Evolutionary conservation across 495 filamentous ascomycete species (phyloP), one percentile per base, ranked within the genome.

Genomic region (Penicillium robsamsonii): DNA sequence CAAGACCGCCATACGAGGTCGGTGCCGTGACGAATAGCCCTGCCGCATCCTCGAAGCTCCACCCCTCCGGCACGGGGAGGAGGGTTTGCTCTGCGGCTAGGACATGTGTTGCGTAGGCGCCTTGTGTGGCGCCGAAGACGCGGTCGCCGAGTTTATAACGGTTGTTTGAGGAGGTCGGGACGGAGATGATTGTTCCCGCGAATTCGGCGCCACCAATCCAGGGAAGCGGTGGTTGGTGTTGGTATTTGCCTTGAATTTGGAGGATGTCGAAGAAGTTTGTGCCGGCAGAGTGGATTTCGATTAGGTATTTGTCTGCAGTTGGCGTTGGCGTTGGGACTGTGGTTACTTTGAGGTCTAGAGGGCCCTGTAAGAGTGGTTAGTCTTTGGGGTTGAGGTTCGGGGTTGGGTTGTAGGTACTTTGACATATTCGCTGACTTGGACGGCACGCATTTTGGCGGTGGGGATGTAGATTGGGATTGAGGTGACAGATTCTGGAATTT

Each of bases 241-340:
- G 84, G 74, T 86, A 87, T 78, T 75, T 91, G 45, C 91, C 92
- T 59, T 85, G 85, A 67, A 95, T 92, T 63, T 96, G 91, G 50
- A 96, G 80, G 53, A 92, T 85, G 68, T 97, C 93, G 77, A 96
- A 97, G 84, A 96, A 97, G 75, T 97, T 97, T 61, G 90, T 87
- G 25, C 90, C 92, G 10, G 87, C 79, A 44, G 93, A 92, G 73
- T 92, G 90, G 67, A 97, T 87, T 69, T 85, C 82, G 70, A 97
- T 87, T 57, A 95, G 81, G 73, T 97, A 97, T 77, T 96, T 83
- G 66, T 87, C 79, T 41, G 82, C 60, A 3, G 72, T 70, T 1
- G 91, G 90, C 18, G 70, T 74, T 7, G 90, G 93, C 35, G 87
- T 85, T 38, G 91, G 85, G 22, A 96, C 81, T 44, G 79, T 76